phyloP scores from a whole-genome alignment of 2,329 filamentous ascomycete genomes.

The Microsporum ferrugineum region DNA sequence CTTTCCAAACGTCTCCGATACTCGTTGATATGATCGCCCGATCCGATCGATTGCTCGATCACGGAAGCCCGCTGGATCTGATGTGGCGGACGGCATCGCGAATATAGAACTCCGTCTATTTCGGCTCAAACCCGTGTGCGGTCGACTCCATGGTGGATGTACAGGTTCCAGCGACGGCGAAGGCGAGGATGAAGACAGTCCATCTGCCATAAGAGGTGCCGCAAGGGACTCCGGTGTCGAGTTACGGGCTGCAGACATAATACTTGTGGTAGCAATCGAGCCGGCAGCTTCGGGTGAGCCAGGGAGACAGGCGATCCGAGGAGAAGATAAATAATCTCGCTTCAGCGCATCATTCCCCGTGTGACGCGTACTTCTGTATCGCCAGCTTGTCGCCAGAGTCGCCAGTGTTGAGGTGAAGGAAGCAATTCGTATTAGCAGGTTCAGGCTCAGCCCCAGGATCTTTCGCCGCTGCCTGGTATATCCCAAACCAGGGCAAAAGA shows the following conservation, averaged over 20 bases:
- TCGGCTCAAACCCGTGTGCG: conserved; percentile 24
- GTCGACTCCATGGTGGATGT: conserved; percentile 43
- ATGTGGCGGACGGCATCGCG: conserved; percentile 22
- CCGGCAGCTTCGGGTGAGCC: conserved; percentile 1
- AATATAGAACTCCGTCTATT: conserved; percentile 29
- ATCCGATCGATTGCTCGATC: conserved; percentile 30
- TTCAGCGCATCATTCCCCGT: conserved; percentile 2
- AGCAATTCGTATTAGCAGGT: not conserved
- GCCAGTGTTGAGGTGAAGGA: not conserved
- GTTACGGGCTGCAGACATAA: conserved; percentile 40
- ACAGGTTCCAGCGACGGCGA: conserved; percentile 36
- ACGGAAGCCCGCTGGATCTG: conserved; percentile 18
- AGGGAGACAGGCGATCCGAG: not conserved
- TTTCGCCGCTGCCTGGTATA: not conserved
- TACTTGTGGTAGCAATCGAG: conserved; percentile 1
- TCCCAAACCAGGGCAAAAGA: no score
- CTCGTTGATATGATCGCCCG: conserved; percentile 24
- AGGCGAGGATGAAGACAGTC: conserved; percentile 19
- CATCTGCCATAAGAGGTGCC: not conserved
- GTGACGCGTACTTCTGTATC: not conserved
- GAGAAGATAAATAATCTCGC: not conserved
- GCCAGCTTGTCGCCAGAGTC: not conserved
- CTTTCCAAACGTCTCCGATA: conserved; percentile 26
- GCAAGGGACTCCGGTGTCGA: conserved; percentile 44
- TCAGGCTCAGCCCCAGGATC: not conserved